Base-by-base conservation (phyloP, 768 basidiomycete genomes). In the Pulveroboletus sp. region DNA sequence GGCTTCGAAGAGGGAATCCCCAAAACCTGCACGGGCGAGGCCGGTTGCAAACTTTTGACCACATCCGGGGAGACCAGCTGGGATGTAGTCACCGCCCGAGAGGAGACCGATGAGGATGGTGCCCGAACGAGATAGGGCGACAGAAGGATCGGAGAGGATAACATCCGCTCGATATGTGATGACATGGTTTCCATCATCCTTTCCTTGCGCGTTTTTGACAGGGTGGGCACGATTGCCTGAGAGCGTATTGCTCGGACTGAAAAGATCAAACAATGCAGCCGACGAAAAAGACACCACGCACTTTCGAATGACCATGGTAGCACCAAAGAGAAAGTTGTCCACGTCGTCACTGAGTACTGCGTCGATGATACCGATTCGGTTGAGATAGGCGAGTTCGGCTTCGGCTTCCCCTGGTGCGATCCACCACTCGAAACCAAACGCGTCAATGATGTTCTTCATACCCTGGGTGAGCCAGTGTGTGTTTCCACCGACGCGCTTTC, bases 341-440 rank as follows among this genome's bases (percentile, higher is more conserved):
- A 94, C 93, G 59, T 97, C 94, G 65, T 97, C 94, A 0, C 94
- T 90, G 37, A 94, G 75, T 21, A 97, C 80, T 0, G 85, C 90
- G 62, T 97, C 94, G 47, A 97, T 87, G 44, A 87, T 66, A 3
- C 91, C 91, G 36, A 84, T 79, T 5, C 78, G 73, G 58, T 92
- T 94, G 45, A 97, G 74, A 53, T 89, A 85, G 0, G 94, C 94
- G 3, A 97, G 74, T 61, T 95, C 94, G 0, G 94, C 94, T 66
- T 97, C 94, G 0, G 94, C 94, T 68, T 97, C 94, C 16, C 91
- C 93, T 6, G 94, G 94, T 14, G 92, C 94, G 64, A 76, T 80
- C 55, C 81, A 72, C 82, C 84, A 87, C 59, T 88, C 85, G 55
- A 88, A 89, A 2, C 88, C 87, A 67, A 88, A 89, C 0, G 86